A percentile compares a stretch with the other conserved stretches of the same genome.
Conservation (phyloP, 2,329 filamentous ascomycete genomes). For the Trichophyton benhamiae region DNA sequence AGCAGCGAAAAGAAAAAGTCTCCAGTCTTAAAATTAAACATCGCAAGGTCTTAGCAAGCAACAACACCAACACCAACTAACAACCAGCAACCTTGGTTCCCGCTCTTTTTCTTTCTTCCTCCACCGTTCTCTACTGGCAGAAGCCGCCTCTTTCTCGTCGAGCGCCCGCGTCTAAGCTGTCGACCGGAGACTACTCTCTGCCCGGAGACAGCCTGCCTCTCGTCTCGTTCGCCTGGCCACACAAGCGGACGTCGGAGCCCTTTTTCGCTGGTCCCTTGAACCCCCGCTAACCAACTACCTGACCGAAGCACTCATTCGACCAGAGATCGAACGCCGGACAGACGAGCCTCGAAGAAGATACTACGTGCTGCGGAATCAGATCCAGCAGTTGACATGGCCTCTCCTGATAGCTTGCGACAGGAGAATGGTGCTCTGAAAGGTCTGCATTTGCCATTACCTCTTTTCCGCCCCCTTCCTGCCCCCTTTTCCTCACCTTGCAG, state of each 20-base stretch:
- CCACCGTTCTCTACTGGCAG: background rate
- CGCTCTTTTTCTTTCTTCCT: too few species aligned
- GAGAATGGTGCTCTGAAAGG: background rate
- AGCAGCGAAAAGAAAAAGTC: background rate
- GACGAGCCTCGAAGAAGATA: background rate
- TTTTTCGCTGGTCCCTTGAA: background rate
- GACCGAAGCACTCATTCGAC: background rate
- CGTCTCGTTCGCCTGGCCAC: background rate
- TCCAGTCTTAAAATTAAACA: too few species aligned
- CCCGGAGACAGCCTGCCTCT: background rate
- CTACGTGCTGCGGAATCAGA: background rate
- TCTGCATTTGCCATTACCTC: background rate
- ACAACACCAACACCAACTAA: background rate
- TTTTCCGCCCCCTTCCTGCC: background rate
- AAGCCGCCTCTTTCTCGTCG: background rate
- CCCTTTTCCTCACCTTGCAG: background rate
- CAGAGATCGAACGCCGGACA: background rate
- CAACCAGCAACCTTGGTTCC: too few species aligned
- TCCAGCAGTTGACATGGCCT: background rate
- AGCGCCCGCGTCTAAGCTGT: background rate
- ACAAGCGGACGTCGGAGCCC: background rate
- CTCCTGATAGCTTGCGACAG: background rate
- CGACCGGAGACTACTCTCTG: background rate
- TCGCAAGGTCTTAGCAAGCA: background rate
- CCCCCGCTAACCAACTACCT: background rate